Evolutionary conservation across 2,329 filamentous ascomycete genomes (phyloP), one percentile per base, ranked within the genome.

Genomic region (Penicillium sp.): DNA sequence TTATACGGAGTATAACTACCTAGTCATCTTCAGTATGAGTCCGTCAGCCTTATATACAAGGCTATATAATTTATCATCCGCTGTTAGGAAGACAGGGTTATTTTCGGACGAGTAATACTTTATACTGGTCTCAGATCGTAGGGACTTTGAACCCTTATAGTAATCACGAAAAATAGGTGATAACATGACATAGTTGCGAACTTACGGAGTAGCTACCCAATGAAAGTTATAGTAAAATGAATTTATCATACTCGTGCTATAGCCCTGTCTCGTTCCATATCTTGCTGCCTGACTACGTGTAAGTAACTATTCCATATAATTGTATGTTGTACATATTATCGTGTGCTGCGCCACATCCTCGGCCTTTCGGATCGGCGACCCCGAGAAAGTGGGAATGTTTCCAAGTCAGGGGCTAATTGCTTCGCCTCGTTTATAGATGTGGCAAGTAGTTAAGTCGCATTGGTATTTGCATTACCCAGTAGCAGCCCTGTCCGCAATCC

Each of bases 31-130:
- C 22, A 24, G 5, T 22, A 22, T 24, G 22, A 8, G 6, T 24
- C 4, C 2, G 22, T 24, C 22, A 24, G 22, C 22, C 22, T 24
- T 24, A 24, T 24, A 24, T 24, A 24, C 22, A 29, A 29, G 10
- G 28, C 9, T 29, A 12, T 12, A 12, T 12, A 12, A 12, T 12
- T 12, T 29, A 12, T 28, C 8, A 28, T 29, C 1, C 57, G 28
- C 65, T 66, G 43, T 67, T 65, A 2, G 67, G 66, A 2, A 19
- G 17, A 68, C 37, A 0, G 64, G 64, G 32, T 69, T 64, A 35
- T 67, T 68, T 24, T 66, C 58, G 0, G 68, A 68, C 0, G 49
- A 12, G 67, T 57, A 13, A 61, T 42, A 8, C 69, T 54, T 37
- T 68, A 61, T 1, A 68, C 62, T 2, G 65, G 46, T 70, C 67